Conservation (phyloP, 2,329 filamentous ascomycete genomes). For the Thermomyces lanuginosus region DNA sequence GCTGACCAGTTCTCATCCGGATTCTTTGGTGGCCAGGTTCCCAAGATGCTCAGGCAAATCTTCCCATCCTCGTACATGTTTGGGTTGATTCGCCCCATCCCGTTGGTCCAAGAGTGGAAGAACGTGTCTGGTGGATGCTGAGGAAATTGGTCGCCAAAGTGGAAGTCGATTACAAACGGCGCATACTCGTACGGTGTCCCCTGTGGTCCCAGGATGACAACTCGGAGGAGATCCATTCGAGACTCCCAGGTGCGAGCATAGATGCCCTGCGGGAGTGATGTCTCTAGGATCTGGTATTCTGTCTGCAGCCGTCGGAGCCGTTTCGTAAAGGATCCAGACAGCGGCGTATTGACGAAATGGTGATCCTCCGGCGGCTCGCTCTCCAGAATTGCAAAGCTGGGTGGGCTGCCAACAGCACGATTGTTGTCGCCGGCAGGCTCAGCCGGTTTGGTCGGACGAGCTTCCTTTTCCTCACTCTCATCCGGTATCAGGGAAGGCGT, state of each 20-base stretch:
- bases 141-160: conserved; percentile 36
- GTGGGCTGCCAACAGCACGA: conserved; percentile 10
- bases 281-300: conserved; percentile 42
- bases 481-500: too few species aligned
- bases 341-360: conserved; percentile 18
- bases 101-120: conserved; percentile 44
- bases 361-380: conserved; percentile 27
- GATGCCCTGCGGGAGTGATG: conserved; percentile 38
- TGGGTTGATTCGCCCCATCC: conserved; percentile 40
- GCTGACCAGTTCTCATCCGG: conserved; percentile 39
- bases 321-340: conserved; percentile 11
- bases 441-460: neutral
- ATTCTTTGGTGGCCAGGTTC: conserved; percentile 41
- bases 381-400: conserved; percentile 27
- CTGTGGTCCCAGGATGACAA: conserved; percentile 41
- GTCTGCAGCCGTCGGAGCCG: conserved; percentile 36
- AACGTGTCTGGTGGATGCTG: conserved; percentile 36
- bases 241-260: conserved; percentile 45
- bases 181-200: conserved; percentile 46
- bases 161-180: conserved; percentile 45
- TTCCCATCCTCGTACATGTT: conserved; percentile 48
- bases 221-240: conserved; percentile 41
- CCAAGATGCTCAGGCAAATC: conserved; percentile 43
- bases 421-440: conserved; percentile 2
- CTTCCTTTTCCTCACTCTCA: conserved; percentile 3